Base-by-base conservation (phyloP, 495 filamentous ascomycete species). In the Penicillium diatomitis region DNA sequence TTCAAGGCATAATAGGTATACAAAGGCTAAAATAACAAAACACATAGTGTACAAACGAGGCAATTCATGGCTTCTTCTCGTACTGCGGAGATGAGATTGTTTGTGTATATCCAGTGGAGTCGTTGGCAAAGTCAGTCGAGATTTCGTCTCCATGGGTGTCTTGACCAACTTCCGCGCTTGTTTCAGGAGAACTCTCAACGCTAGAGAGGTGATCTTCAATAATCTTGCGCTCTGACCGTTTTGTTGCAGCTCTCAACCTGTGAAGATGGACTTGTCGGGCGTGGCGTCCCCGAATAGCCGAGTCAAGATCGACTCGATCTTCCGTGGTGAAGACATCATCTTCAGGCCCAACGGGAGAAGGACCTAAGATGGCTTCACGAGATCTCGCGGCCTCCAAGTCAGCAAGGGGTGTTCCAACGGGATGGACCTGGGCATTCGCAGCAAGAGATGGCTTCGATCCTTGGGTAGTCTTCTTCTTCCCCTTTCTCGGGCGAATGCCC, bases 21-120 rank as follows among this genome's bases (percentile, higher is more conserved):
- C 40, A 53, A 11, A 30, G 41, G 46, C 46, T 56, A 49, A 56
- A 38, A 41, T 27, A 53, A 56, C 46, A 48, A 43, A 44, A 35
- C 38, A 20, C 28, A 47, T 39, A 50, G 38, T 56, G 35, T 53
- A 56, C 54, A 56, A 39, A 37, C 32, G 29, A 43, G 10, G 34
- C 41, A 12, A n/a, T 33, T 44, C 31, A 44, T 33, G 4, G 41
- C 27, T 30, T 44, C 41, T 44, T 49, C 47, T 37, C 40, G 34
- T 32, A 35, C 20, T 10, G 27, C 5, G 12, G 38, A 4, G 28
- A 12, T n/a, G 37, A 11, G 2, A 31, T 5, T 39, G 12, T 10
- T 27, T 48, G 28, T 38, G 35, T 8, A 6, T 48, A 31, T 29
- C 28, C 30, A 6, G 8, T 12, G 10, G 30, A 7, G n/a, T 44